Evolutionary conservation across 176 grass and related monocot genomes (phyloP), one percentile per base, ranked within the genome.

Genomic region (Urochloa ruziziensis): DNA sequence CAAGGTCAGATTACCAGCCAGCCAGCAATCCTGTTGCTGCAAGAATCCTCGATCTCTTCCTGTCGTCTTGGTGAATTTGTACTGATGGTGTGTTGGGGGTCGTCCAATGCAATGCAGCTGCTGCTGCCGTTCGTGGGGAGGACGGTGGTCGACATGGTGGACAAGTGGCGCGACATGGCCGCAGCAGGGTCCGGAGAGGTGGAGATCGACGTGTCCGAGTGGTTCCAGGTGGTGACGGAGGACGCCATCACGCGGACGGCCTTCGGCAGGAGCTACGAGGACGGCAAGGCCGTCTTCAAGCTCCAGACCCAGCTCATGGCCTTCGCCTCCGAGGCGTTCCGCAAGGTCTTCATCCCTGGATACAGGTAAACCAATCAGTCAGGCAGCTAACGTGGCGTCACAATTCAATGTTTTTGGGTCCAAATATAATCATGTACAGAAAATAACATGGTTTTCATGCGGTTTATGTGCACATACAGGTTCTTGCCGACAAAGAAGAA

Each of bases 401-500:
- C 18, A 37, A 67, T 73, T 23, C 46, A 17, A 58, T 62, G 18
- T 10, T 16, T 24, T 23, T 46, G 2, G 21, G 1, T 49, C 24
- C n/a, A n/a, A n/a, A n/a, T n/a, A n/a, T 30, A 66, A 32, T 62
- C 28, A 33, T 19, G 10, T 10, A 40, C 1, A 40, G 6, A 35
- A 54, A 49, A 32, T 70, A 32, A 28, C 44, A 61, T 49, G 67
- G 46, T 10, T 80, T 34, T 64, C 16, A 10, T 85, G 67, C 24
- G 19, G 19, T 83, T 5, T 77, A 29, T 30, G 1, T 64, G 40
- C n/a, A 15, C 18, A 98, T 29, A 15, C 18, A 98, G 96, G 67
- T 98, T 98, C 82, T 63, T 98, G 80, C 96, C 96, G n/a, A 98
- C 93, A 36, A 98, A 86, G 86, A 98, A 95, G 93, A 98, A 98